phyloP scores from a whole-genome alignment of 352 stramenopile genomes.

The Phytopythium sindhum region DNA sequence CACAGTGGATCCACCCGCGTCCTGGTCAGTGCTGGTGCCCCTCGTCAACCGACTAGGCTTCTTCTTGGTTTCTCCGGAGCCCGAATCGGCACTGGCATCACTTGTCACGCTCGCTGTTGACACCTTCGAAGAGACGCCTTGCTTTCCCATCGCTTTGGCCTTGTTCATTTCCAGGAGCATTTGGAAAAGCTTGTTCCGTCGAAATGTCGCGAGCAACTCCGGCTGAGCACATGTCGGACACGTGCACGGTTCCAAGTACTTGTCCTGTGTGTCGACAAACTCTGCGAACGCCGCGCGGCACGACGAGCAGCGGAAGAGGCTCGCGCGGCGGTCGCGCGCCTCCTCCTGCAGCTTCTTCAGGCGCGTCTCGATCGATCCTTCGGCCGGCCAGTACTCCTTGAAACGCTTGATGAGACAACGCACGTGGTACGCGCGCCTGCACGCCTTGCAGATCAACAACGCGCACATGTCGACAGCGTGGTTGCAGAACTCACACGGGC shows the following conservation, averaged over 20 bases:
- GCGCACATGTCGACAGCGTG: conserved; percentile 28
- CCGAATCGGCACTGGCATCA: background rate
- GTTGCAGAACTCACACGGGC: conserved; percentile 45
- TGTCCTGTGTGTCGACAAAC: conserved; percentile 25
- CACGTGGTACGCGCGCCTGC: conserved; percentile 40
- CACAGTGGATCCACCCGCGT: background rate
- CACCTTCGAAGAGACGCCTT: background rate
- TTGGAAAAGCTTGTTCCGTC: conserved; percentile 34
- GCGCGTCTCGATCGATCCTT: conserved; percentile 27
- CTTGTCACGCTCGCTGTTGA: background rate
- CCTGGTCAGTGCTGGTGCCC: background rate
- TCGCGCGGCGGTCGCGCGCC: conserved; percentile 19
- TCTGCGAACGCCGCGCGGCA: conserved; percentile 45
- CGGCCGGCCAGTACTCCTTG: conserved; percentile 20
- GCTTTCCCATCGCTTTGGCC: background rate
- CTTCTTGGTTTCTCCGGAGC: background rate
- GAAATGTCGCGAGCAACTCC: conserved; percentile 29
- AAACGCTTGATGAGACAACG: conserved; percentile 38
- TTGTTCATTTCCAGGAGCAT: conserved; percentile 35
- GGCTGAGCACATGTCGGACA: conserved; percentile 38
- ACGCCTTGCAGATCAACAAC: conserved; percentile 34
- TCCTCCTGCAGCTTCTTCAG: conserved; percentile 26
- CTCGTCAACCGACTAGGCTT: background rate
- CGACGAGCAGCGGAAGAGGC: conserved; percentile 42
- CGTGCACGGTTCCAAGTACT: conserved; percentile 32